These are phyloP conservation scores for Daldinia grandis DNA, from an alignment of 495 filamentous ascomycete species.

Conservation along the genomic window DNA sequence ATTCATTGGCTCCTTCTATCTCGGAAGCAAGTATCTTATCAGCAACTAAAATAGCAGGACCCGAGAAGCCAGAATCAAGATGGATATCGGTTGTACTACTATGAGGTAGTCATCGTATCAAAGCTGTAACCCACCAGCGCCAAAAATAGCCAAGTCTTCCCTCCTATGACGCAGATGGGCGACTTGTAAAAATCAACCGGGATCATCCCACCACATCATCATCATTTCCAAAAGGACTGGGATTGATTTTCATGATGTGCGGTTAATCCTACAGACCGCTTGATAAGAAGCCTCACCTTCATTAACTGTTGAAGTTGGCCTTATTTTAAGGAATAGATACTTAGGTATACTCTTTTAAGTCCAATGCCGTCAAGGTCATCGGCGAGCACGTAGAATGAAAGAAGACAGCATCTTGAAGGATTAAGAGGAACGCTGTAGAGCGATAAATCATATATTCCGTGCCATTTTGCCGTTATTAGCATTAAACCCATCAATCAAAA, in stretches of 20 bases:
- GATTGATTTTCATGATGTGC: neutral
- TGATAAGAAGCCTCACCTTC: neutral
- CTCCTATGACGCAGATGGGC: neutral
- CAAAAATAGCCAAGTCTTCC: conserved; percentile 16
- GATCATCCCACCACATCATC: neutral
- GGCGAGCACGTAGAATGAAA: neutral
- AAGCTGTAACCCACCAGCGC: conserved; percentile 25
- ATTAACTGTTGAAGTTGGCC: neutral
- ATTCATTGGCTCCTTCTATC: neutral
- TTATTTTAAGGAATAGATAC: neutral
- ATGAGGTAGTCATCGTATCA: conserved; percentile 6
- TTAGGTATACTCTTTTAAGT: neutral
- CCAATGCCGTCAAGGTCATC: neutral
- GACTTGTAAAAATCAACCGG: neutral
- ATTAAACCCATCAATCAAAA: conserved; percentile 29
- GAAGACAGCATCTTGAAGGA: neutral
- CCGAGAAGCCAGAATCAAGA: neutral
- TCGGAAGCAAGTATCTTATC: neutral
- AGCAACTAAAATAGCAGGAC: neutral
- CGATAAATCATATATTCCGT: conserved; percentile 34
- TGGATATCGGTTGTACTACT: conserved; percentile 6
- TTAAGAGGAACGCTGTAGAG: neutral
- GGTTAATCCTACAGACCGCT: neutral
- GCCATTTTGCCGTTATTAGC: conserved; percentile 30
- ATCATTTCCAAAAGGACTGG: neutral